Evolutionary conservation across 73 alveolate species (phyloP).

Genomic region (Paramecium sonneborni): DNA sequence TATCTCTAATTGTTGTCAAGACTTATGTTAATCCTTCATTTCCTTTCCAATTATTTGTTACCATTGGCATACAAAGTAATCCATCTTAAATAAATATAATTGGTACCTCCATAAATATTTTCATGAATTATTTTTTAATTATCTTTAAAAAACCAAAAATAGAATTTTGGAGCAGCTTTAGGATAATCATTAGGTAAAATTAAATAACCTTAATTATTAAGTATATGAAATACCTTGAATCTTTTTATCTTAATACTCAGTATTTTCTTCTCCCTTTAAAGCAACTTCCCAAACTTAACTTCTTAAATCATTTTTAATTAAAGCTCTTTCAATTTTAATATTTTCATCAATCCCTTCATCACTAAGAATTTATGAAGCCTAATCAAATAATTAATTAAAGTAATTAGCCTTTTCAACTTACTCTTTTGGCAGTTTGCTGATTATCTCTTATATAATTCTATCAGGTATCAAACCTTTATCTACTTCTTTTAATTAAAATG

Average conservation of each 20-base stretch:
- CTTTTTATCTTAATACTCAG: neutral
- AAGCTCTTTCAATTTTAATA: neutral
- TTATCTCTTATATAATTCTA: neutral
- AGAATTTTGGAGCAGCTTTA: neutral
- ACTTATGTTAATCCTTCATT: neutral
- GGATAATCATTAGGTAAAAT: neutral
- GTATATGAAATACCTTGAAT: neutral
- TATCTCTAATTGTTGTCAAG: neutral
- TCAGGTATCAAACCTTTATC: neutral
- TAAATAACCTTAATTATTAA: neutral
- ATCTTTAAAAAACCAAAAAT: slow-evolving; percentile 27
- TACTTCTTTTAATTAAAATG: neutral
- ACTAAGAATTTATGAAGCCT: neutral
- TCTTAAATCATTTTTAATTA: neutral
- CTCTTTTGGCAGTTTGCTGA: neutral
- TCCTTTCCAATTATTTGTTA: neutral
- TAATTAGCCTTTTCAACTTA: neutral
- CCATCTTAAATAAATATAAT: neutral
- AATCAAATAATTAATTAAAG: neutral
- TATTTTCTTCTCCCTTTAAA: neutral
- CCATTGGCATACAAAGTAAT: neutral
- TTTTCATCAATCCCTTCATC: neutral
- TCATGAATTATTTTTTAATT: neutral
- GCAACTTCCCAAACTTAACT: neutral
- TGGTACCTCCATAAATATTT: neutral